phyloP scores from a whole-genome alignment of 768 basidiomycete genomes.

The Russula sp. region DNA sequence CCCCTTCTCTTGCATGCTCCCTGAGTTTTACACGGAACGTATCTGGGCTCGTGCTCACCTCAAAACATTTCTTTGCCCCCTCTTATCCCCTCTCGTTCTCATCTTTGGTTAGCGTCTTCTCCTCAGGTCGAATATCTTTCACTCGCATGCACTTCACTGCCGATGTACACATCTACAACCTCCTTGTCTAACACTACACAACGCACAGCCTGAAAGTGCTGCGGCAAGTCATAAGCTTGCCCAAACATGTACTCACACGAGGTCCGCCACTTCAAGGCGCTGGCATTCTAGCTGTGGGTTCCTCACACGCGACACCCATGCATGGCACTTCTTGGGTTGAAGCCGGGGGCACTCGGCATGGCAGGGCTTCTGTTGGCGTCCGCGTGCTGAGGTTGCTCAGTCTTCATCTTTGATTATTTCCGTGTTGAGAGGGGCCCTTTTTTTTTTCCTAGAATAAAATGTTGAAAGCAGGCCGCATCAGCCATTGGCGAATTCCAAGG shows the following conservation, averaged over 20 bases:
- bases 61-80: background rate
- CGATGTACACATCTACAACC: constrained; percentile 25
- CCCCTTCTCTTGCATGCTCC: too few species aligned
- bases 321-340: too few species aligned
- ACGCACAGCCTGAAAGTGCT: constrained; percentile 73
- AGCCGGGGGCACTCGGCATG: background rate
- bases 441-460: too few species aligned
- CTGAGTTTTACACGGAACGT: too few species aligned
- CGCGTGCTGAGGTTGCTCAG: constrained; percentile 32
- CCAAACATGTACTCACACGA: constrained; percentile 66
- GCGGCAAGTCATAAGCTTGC: constrained; percentile 78
- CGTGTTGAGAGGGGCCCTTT: too few species aligned
- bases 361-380: constrained; percentile 35
- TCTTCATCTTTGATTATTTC: too few species aligned
- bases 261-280: constrained; percentile 36
- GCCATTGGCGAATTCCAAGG: too few species aligned
- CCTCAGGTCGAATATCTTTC: too few species aligned
- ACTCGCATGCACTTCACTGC: too few species aligned
- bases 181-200: constrained; percentile 53
- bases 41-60: too few species aligned
- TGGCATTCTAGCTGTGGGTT: constrained; percentile 35
- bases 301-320: constrained; percentile 52
- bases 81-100: constrained; percentile 28
- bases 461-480: too few species aligned
- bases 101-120: constrained; percentile 23